These are phyloP conservation scores for Aegilops bicornis DNA, from an alignment of 176 grass and related monocot genomes.

Conservation along the genomic window DNA sequence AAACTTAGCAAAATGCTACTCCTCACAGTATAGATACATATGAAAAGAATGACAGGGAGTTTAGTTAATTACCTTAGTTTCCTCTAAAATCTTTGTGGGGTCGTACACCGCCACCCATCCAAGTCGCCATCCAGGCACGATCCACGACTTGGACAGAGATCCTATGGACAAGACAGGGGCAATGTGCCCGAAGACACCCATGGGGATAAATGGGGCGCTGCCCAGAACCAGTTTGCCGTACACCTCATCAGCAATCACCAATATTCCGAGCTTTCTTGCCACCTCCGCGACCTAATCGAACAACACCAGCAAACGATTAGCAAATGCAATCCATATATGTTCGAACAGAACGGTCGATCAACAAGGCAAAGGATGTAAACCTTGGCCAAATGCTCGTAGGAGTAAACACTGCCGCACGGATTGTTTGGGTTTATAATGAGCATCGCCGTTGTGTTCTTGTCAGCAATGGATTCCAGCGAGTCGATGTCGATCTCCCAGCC, in stretches of 20 bases:
- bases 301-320: background rate
- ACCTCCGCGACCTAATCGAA: slow-evolving; percentile 44
- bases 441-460: slow-evolving; percentile 57
- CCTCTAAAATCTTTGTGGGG: slow-evolving; percentile 42
- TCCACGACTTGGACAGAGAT: slow-evolving; percentile 68
- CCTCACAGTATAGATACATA: background rate
- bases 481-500: slow-evolving; percentile 61
- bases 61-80: slow-evolving; percentile 31
- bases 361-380: background rate
- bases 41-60: background rate
- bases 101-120: slow-evolving; percentile 59
- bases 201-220: slow-evolving; percentile 42
- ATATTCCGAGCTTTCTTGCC: slow-evolving; percentile 56
- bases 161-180: slow-evolving; percentile 48
- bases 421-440: slow-evolving; percentile 64
- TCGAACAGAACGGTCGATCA: background rate
- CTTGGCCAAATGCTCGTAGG: slow-evolving; percentile 43
- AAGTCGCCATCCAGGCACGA: slow-evolving; percentile 75
- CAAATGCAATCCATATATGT: background rate
- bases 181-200: slow-evolving; percentile 54
- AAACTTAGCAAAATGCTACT: background rate
- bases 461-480: slow-evolving; percentile 45
- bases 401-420: slow-evolving; percentile 63
- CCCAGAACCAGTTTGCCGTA: slow-evolving; percentile 55
- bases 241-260: slow-evolving; percentile 68